Evolutionary conservation across 2,329 filamentous ascomycete species (phyloP).

Genomic region (Colletotrichum horii): DNA sequence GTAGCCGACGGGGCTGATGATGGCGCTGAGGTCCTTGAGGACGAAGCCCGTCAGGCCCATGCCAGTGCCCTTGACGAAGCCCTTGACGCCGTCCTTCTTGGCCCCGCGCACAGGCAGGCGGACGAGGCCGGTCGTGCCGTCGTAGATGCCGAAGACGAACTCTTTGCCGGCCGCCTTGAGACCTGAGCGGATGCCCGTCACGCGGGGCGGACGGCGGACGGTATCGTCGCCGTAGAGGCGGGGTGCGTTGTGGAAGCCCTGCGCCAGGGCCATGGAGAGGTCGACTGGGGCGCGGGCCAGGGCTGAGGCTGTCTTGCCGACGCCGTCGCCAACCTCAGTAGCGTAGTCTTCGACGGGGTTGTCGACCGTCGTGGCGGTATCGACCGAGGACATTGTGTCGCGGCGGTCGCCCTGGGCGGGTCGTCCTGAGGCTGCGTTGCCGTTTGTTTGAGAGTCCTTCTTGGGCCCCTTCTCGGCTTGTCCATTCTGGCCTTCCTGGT

Average conservation of each 20-base stretch:
- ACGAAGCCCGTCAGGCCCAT: conserved; percentile 69
- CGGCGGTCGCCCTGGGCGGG: conserved; percentile 5
- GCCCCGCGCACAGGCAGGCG: conserved; percentile 64
- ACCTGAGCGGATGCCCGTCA: conserved; percentile 70
- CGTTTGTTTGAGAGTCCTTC: neutral
- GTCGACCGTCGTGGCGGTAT: conserved; percentile 23
- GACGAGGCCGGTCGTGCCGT: conserved; percentile 68
- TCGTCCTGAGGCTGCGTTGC: neutral
- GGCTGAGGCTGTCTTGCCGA: conserved; percentile 55
- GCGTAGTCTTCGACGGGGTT: conserved; percentile 46
- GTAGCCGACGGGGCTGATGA: conserved; percentile 66
- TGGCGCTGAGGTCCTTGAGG: conserved; percentile 67
- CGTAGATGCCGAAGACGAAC: conserved; percentile 68
- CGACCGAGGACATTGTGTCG: conserved; percentile 23
- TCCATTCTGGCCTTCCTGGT: neutral
- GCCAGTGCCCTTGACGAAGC: conserved; percentile 59
- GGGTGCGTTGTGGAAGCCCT: conserved; percentile 75
- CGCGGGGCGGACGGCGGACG: conserved; percentile 65
- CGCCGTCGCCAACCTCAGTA: conserved; percentile 56
- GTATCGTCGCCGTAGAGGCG: conserved; percentile 74
- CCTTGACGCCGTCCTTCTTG: conserved; percentile 52
- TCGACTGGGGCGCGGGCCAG: conserved; percentile 64
- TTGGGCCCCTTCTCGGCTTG: neutral
- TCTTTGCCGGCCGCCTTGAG: conserved; percentile 65
- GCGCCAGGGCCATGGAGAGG: conserved; percentile 64